A percentile compares a stretch with the other conserved stretches of the same genome.
Conservation (phyloP, 768 basidiomycete species). For the Termitomyces sp. region DNA sequence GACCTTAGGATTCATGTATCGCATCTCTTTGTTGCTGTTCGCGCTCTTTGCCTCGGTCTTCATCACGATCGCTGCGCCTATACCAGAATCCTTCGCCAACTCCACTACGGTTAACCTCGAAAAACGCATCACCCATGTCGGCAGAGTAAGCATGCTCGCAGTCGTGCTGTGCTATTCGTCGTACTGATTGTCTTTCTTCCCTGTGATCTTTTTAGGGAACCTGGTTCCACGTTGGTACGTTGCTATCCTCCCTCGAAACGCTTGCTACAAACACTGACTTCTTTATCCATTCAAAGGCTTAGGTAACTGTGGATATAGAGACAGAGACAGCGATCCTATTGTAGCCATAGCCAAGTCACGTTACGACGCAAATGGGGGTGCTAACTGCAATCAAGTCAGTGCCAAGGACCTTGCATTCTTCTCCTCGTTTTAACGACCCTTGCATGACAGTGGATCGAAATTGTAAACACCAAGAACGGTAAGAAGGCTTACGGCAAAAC, state of each 20-base stretch:
- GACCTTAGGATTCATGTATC: constrained; percentile 32
- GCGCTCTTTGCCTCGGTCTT: constrained; percentile 43
- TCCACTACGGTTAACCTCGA: constrained; percentile 33
- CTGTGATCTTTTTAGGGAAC: constrained; percentile 49
- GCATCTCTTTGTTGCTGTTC: constrained; percentile 33
- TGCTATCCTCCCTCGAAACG: constrained; percentile 2
- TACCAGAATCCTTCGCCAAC: constrained; percentile 34
- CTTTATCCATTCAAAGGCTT: constrained; percentile 28
- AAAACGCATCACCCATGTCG: constrained; percentile 52
- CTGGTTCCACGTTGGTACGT: constrained; percentile 56
- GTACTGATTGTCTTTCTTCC: constrained; percentile 8
- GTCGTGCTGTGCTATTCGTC: constrained; percentile 1
- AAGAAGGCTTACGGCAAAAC: constrained; percentile 47
- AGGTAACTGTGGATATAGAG: constrained; percentile 63
- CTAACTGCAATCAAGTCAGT: constrained; percentile 61
- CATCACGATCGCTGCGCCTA: constrained; percentile 44
- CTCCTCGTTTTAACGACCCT: constrained; percentile 12
- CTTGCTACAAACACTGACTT: constrained; percentile 12
- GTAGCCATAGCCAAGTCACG: constrained; percentile 59
- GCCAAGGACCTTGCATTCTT: background rate
- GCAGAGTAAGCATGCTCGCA: constrained; percentile 45
- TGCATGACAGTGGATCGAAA: constrained; percentile 50
- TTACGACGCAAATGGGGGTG: constrained; percentile 49
- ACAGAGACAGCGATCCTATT: constrained; percentile 50
- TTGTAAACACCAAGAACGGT: constrained; percentile 59